Percentiles rank a stretch among this genome's conserved stretches.
These are phyloP conservation scores for Eragrostis tef DNA, from an alignment of 202 grass and related monocot species.

Conservation along the genomic window DNA sequence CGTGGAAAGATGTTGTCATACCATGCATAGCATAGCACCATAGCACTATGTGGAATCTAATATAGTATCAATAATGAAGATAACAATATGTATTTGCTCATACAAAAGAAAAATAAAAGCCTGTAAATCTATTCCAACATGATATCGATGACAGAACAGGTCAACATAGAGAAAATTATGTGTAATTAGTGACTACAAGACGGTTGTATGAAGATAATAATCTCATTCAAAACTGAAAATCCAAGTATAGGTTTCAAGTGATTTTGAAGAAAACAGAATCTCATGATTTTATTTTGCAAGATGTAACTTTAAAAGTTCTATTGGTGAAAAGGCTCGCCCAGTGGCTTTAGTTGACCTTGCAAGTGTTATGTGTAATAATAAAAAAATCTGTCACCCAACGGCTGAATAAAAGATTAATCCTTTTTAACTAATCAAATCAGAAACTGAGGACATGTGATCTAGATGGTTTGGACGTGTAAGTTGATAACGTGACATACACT, in stretches of 20 bases:
- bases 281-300: too few relatives aligned
- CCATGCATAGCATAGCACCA: too few relatives aligned
- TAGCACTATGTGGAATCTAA: not conserved
- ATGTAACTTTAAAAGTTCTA: not conserved
- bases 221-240: not conserved
- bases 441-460: not conserved
- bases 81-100: not conserved
- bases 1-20: not conserved
- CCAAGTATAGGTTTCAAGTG: not conserved
- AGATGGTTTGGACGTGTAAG: not conserved
- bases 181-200: not conserved
- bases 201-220: not conserved
- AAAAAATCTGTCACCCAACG: not conserved
- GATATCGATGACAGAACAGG: not conserved
- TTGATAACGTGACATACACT: not conserved
- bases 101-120: not conserved
- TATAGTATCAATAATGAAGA: not conserved
- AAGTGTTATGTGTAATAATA: not conserved
- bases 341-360: not conserved
- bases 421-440: not conserved
- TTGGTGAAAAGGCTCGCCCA: not conserved
- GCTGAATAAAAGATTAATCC: not conserved
- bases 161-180: too few relatives aligned
- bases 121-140: not conserved
- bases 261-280: not conserved